phyloP scores from a whole-genome alignment of 2,329 filamentous ascomycete genomes.

The Clonostachys solani region DNA sequence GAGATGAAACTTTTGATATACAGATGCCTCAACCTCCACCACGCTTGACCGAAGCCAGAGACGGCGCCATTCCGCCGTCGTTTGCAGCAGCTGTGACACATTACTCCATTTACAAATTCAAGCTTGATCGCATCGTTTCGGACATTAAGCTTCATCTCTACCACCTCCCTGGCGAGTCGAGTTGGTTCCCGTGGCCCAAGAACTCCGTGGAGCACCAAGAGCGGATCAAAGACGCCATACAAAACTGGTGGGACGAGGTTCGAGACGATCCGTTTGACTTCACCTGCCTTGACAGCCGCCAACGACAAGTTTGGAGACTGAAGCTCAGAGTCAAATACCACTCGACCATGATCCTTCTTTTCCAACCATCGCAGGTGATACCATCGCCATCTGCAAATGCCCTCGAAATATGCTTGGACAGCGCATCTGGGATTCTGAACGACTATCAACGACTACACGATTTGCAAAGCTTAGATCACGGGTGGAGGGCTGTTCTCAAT shows the following conservation, averaged over 20 bases:
- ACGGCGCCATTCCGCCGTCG: neutral
- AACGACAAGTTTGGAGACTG: slow-evolving; percentile 10
- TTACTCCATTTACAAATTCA: slow-evolving; percentile 18
- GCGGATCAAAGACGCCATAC: slow-evolving; percentile 7
- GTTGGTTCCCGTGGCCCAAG: slow-evolving; percentile 6
- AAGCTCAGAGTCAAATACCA: slow-evolving; percentile 25
- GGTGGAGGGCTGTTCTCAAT: slow-evolving; percentile 29
- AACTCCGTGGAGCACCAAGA: slow-evolving; percentile 4
- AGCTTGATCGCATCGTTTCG: slow-evolving; percentile 13
- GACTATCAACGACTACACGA: slow-evolving; percentile 23
- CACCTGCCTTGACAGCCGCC: slow-evolving; percentile 4
- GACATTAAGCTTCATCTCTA: slow-evolving; percentile 15
- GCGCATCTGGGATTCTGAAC: slow-evolving; percentile 12
- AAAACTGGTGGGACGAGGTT: slow-evolving; percentile 4
- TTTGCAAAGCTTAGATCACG: slow-evolving; percentile 19
- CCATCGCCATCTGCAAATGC: slow-evolving; percentile 18
- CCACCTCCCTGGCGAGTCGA: slow-evolving; percentile 10
- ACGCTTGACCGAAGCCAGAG: neutral
- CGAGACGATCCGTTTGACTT: neutral
- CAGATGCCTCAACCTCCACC: slow-evolving; percentile 6
- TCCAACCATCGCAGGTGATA: slow-evolving; percentile 27
- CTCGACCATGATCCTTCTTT: slow-evolving; percentile 22
- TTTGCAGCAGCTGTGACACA: slow-evolving; percentile 4
- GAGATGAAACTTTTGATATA: slow-evolving; percentile 29
- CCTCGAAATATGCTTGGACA: slow-evolving; percentile 20